Percentiles rank a stretch among this genome's conserved stretches.
Evolutionary conservation across 495 filamentous ascomycete genomes (phyloP).

Genomic region (Penicillium pancosmium): DNA sequence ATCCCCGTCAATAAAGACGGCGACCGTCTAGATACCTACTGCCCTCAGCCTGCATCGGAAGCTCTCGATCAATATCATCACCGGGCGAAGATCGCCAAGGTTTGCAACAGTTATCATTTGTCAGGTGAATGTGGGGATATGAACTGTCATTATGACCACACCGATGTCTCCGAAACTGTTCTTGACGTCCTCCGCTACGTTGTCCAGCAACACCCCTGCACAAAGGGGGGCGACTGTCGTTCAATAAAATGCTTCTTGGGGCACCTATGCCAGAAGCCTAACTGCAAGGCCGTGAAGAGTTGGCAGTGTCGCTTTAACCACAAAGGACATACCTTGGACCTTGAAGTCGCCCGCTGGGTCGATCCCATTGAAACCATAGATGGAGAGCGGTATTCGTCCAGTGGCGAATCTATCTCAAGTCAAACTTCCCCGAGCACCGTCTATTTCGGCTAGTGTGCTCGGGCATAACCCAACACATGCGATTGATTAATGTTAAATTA

Average conservation of each 20-base stretch:
- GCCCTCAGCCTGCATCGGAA: slow-evolving; percentile 28
- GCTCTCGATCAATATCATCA: slow-evolving; percentile 36
- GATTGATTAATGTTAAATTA: neutral
- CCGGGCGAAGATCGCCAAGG: slow-evolving; percentile 36
- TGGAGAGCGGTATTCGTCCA: slow-evolving; percentile 22
- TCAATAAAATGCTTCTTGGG: slow-evolving; percentile 46
- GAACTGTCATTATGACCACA: slow-evolving; percentile 43
- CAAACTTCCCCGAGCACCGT: slow-evolving; percentile 15
- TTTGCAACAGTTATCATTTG: slow-evolving; percentile 50
- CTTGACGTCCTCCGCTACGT: slow-evolving; percentile 42
- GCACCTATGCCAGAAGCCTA: slow-evolving; percentile 48
- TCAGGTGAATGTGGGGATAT: slow-evolving; percentile 39
- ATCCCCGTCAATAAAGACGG: slow-evolving; percentile 50
- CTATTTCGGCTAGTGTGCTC: slow-evolving; percentile 11
- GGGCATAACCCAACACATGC: neutral
- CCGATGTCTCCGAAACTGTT: slow-evolving; percentile 34
- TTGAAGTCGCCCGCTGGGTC: slow-evolving; percentile 34
- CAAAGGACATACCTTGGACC: slow-evolving; percentile 33
- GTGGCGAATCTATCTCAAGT: slow-evolving; percentile 24
- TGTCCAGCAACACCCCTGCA: slow-evolving; percentile 42
- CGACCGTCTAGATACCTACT: slow-evolving; percentile 45
- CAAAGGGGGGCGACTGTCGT: slow-evolving; percentile 36
- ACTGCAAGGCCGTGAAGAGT: slow-evolving; percentile 39
- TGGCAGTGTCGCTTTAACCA: slow-evolving; percentile 41
- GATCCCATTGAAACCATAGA: slow-evolving; percentile 25